A percentile compares a stretch with the other conserved stretches of the same genome.
These are phyloP conservation scores for Phytophthora litchii DNA, from an alignment of 352 stramenopile species.

Conservation along the genomic window DNA sequence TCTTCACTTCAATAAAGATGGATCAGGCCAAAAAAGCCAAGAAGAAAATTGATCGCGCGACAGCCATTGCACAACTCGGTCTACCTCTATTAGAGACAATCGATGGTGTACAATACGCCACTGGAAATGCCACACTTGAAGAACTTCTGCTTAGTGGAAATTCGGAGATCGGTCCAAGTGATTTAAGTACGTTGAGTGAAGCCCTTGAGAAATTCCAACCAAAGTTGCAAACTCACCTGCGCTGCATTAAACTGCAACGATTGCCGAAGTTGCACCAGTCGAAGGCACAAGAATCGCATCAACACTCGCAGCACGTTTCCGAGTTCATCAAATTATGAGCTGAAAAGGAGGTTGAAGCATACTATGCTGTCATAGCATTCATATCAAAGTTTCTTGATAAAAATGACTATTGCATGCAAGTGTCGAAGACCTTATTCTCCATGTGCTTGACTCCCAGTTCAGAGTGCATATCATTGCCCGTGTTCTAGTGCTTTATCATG, in stretches of 20 bases:
- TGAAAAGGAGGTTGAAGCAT: too few species aligned
- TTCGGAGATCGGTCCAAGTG: slow-evolving; percentile 35
- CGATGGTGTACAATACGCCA: slow-evolving; percentile 58
- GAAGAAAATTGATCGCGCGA: slow-evolving; percentile 73
- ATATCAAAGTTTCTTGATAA: background rate
- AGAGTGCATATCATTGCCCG: too few species aligned
- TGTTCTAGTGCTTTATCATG: too few species aligned
- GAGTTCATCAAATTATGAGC: slow-evolving; percentile 38
- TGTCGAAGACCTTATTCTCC: too few species aligned
- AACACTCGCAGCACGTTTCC: slow-evolving; percentile 25
- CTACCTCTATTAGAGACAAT: slow-evolving; percentile 62
- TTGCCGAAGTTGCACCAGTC: slow-evolving; percentile 30
- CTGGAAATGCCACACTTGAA: slow-evolving; percentile 62
- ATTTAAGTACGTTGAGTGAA: slow-evolving; percentile 45
- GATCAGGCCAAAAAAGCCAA: slow-evolving; percentile 84
- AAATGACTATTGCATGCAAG: background rate
- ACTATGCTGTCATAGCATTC: too few species aligned
- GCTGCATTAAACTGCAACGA: slow-evolving; percentile 71
- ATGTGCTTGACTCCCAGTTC: too few species aligned
- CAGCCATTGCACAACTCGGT: slow-evolving; percentile 56
- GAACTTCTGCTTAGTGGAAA: slow-evolving; percentile 77
- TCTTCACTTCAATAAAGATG: slow-evolving; percentile 32
- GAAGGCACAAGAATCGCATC: slow-evolving; percentile 15
- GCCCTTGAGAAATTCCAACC: slow-evolving; percentile 42
- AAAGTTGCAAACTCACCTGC: slow-evolving; percentile 57